Conservation (phyloP, 2,329 filamentous ascomycete species). For the Diaporthe amygdali region DNA sequence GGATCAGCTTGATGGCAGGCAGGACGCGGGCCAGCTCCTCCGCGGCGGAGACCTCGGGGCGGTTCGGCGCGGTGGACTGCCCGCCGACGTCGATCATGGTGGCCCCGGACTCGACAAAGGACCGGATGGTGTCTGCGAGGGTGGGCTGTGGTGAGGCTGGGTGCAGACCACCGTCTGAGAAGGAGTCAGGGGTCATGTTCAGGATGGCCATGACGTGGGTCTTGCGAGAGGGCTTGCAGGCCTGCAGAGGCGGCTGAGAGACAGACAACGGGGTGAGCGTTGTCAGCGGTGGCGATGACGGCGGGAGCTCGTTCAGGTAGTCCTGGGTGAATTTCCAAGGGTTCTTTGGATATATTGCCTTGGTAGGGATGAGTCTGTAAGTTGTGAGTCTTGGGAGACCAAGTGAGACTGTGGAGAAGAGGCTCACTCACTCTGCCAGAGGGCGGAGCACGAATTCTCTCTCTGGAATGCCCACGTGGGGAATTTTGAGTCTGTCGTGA, state of each 20-base stretch:
- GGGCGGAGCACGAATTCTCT: slow-evolving; percentile 93
- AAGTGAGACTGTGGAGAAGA: background rate
- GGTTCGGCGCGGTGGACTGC: slow-evolving; percentile 85
- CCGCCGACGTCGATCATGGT: slow-evolving; percentile 92
- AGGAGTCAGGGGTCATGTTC: slow-evolving; percentile 95
- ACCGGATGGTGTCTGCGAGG: slow-evolving; percentile 62
- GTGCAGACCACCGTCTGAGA: slow-evolving; percentile 85
- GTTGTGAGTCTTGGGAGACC: background rate
- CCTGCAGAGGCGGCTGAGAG: slow-evolving; percentile 59
- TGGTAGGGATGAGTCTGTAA: slow-evolving; percentile 59
- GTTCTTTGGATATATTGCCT: slow-evolving; percentile 54
- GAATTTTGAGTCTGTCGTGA: slow-evolving; percentile 78
- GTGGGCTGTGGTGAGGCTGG: slow-evolving; percentile 39
- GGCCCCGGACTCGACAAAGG: slow-evolving; percentile 72
- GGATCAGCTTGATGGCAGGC: slow-evolving; percentile 78
- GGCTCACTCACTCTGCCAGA: slow-evolving; percentile 70
- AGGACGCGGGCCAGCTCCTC: slow-evolving; percentile 82
- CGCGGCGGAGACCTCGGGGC: slow-evolving; percentile 68
- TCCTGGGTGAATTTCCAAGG: slow-evolving; percentile 68
- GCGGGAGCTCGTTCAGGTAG: slow-evolving; percentile 64
- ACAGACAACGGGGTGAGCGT: slow-evolving; percentile 62
- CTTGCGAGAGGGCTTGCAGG: slow-evolving; percentile 60
- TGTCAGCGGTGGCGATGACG: slow-evolving; percentile 55
- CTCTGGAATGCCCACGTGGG: slow-evolving; percentile 85
- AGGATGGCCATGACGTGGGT: slow-evolving; percentile 93